Conservation (phyloP, 139 green algal species). For the Auxenochlorella pyrenoidosa region DNA sequence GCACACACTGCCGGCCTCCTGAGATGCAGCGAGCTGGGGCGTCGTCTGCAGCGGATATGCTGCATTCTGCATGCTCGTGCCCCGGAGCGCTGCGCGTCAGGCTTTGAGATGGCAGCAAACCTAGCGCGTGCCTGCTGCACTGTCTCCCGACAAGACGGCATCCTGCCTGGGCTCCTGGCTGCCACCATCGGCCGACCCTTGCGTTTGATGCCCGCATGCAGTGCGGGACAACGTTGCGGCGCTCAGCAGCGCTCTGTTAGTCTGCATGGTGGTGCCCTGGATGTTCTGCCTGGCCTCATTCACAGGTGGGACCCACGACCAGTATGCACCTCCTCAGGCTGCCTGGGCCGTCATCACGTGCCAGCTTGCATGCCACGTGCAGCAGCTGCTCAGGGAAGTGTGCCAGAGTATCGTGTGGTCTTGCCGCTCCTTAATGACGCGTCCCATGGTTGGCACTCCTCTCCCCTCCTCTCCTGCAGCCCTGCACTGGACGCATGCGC, state of each 20-base stretch:
- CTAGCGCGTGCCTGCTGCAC: too few species aligned
- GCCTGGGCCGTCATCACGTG: too few species aligned
- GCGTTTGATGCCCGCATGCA: not conserved
- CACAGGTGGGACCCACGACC: constrained; percentile 4
- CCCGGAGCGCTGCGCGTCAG: too few species aligned
- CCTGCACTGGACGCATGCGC: constrained; percentile 29
- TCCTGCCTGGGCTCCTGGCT: not conserved
- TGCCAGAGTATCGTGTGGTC: too few species aligned
- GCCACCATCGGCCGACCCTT: not conserved
- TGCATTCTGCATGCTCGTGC: too few species aligned
- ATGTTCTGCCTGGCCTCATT: constrained; percentile 70
- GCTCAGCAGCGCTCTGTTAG: constrained; percentile 68
- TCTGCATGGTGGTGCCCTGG: constrained; percentile 73
- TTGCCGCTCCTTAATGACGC: too few species aligned
- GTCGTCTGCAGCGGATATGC: too few species aligned
- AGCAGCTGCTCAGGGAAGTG: not conserved
- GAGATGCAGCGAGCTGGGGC: too few species aligned
- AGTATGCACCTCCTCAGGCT: not conserved
- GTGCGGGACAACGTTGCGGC: constrained; percentile 50
- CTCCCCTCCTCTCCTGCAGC: not conserved
- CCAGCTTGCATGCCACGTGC: not conserved
- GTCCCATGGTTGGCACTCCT: not conserved
- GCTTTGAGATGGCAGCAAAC: too few species aligned
- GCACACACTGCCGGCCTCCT: too few species aligned
- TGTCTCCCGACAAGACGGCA: too few species aligned